phyloP scores from a whole-genome alignment of 106 monocot genomes.

The Xerophyta viscosa region DNA sequence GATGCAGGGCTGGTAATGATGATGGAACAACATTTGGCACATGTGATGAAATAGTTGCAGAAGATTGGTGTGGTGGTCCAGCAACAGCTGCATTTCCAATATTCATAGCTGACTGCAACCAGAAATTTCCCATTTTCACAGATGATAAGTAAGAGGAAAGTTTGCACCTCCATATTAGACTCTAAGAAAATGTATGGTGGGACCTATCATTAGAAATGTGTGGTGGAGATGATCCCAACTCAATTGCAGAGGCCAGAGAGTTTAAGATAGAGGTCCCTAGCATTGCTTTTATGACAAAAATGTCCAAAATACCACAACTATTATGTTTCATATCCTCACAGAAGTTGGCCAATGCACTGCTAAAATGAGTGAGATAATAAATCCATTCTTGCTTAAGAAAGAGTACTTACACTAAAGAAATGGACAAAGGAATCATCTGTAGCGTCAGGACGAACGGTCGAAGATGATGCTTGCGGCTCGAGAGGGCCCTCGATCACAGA shows the following conservation, averaged over 20 bases:
- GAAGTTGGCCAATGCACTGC: background rate
- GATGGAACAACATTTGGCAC: constrained; percentile 26
- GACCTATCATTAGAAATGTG: no score
- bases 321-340: background rate
- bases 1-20: constrained; percentile 15
- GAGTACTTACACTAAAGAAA: constrained; percentile 37
- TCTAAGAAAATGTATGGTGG: no score
- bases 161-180: background rate
- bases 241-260: no score
- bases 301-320: no score
- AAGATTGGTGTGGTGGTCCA: constrained; percentile 17
- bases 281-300: no score
- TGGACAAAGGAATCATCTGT: constrained; percentile 31
- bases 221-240: no score
- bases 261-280: no score
- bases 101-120: constrained; percentile 44
- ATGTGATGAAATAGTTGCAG: constrained; percentile 18
- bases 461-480: constrained; percentile 34
- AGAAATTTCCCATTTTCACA: constrained; percentile 2
- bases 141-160: background rate
- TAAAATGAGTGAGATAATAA: background rate
- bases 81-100: constrained; percentile 25
- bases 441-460: constrained; percentile 17
- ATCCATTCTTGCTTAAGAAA: no score
- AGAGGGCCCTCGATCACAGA: constrained; percentile 47